A percentile compares a stretch with the other conserved stretches of the same genome.
Evolutionary conservation across 208 protist species (phyloP).

Genomic region (Acanthamoeba triangularis): DNA sequence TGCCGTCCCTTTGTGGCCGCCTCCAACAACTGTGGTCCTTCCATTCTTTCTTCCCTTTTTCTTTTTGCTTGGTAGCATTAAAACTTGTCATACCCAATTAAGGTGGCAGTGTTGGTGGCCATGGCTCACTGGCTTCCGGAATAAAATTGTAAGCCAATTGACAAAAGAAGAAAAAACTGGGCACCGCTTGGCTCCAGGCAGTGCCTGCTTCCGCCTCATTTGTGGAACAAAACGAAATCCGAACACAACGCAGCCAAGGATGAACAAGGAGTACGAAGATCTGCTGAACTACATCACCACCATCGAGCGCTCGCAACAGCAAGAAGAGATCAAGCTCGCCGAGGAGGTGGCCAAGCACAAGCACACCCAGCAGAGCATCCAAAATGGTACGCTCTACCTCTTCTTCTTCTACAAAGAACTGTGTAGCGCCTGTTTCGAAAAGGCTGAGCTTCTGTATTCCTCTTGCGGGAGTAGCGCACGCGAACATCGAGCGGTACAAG

Average conservation of each 20-base stretch:
- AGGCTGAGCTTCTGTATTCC: neutral
- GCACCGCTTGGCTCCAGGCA: no score
- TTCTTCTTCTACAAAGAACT: no score
- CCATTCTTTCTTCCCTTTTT: neutral
- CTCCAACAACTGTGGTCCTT: neutral
- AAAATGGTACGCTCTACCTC: neutral
- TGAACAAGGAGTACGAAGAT: constrained; percentile 65
- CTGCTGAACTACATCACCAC: constrained; percentile 47
- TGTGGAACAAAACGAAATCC: no score
- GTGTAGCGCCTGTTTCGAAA: neutral
- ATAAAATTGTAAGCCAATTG: no score
- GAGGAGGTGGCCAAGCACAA: constrained; percentile 44
- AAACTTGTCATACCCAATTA: no score
- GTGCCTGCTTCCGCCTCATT: no score
- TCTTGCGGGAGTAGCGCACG: neutral
- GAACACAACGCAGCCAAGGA: neutral
- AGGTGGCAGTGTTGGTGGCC: no score
- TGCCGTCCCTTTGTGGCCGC: neutral
- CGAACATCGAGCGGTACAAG: constrained; percentile 2
- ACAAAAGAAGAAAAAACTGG: no score
- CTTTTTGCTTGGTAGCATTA: no score
- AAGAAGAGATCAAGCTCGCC: constrained; percentile 55
- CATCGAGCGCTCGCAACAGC: constrained; percentile 4
- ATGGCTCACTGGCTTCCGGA: no score
- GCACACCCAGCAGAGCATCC: neutral